A percentile compares a stretch with the other conserved stretches of the same genome.
phyloP scores from a whole-genome alignment of 163 green algal genomes.

The Smithsoniella earleae region DNA sequence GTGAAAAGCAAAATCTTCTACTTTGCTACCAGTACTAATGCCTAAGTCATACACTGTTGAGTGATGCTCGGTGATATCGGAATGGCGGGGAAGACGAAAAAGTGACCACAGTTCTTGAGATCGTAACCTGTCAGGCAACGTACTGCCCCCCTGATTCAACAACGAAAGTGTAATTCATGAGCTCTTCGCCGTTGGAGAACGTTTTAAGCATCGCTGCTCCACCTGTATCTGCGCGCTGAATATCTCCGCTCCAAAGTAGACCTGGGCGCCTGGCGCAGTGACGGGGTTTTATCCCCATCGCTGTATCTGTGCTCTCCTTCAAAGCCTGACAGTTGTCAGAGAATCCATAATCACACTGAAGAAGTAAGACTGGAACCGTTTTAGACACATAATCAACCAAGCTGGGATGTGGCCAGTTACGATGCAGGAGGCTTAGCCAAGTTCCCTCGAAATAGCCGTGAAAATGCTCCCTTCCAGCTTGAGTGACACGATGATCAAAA shows the following conservation, averaged over 20 bases:
- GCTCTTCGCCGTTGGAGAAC: too few species aligned
- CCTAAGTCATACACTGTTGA: too few species aligned
- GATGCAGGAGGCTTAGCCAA: not conserved
- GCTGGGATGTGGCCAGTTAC: not conserved
- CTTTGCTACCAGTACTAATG: too few species aligned
- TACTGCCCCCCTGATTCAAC: too few species aligned
- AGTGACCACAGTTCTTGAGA: too few species aligned
- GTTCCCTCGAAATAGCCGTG: not conserved
- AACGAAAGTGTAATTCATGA: too few species aligned
- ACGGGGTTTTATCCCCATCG: not conserved
- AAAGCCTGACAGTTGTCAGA: not conserved
- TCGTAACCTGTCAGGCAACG: too few species aligned
- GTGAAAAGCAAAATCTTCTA: too few species aligned
- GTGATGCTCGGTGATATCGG: too few species aligned
- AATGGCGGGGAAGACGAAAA: too few species aligned
- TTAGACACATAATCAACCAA: not conserved
- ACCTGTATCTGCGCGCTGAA: too few species aligned
- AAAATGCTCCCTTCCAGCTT: not conserved
- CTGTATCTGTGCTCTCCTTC: not conserved
- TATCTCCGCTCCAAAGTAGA: not conserved
- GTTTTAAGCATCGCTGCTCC: too few species aligned
- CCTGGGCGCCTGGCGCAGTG: not conserved
- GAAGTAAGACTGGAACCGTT: not conserved
- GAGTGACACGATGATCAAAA: slow-evolving; percentile 25
- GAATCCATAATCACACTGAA: not conserved